Evolutionary conservation across 2,329 filamentous ascomycete species (phyloP), one percentile per base, ranked within the genome.

Genomic region (Curvularia verruculosa): DNA sequence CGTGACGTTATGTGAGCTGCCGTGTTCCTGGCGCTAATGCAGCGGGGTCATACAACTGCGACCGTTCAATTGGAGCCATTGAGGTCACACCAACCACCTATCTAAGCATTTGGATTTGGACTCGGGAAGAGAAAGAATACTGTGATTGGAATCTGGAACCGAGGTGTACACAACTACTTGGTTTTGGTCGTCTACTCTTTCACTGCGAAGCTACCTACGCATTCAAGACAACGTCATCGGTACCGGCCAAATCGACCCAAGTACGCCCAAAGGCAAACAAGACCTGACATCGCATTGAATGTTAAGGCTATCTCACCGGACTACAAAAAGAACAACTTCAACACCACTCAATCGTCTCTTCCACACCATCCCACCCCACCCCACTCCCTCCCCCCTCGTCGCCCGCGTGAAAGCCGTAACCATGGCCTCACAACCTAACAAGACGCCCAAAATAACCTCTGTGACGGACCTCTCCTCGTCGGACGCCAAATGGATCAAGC

Each of bases 401-500:
- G 13, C 49, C 39, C 49, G 44, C 49, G 47, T 61, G 50, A 60
- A 58, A 36, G 28, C 43, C 36, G 47, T 47, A 51, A 62, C 46
- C 45, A 67, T 60, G 55, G 44, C 50, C 40, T 55, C 39, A 41
- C 39, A 41, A 34, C 28, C 28, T 10, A 29, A 10, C 19, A 41
- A 24, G 12, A 62, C 52, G 21, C 62, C 66, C 13, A 63, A 63
- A 45, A 55, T 69, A 19, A 67, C 64, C n/a, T 54, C 65, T 5
- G 56, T 67, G 36, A 58, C 54, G 5, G 61, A 65, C 49, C 68
- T 71, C 49, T 53, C 68, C 48, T 65, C 64, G 26, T 48, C 59
- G 3, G 61, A 66, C 13, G 68, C 68, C 21, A 69, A 68, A 68
- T 71, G 68, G 68, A 40, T 71, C 26, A 66, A 68, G 19, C 55